Base-by-base conservation (phyloP, 2,329 filamentous ascomycete species). In the Ophiostoma sp. region DNA sequence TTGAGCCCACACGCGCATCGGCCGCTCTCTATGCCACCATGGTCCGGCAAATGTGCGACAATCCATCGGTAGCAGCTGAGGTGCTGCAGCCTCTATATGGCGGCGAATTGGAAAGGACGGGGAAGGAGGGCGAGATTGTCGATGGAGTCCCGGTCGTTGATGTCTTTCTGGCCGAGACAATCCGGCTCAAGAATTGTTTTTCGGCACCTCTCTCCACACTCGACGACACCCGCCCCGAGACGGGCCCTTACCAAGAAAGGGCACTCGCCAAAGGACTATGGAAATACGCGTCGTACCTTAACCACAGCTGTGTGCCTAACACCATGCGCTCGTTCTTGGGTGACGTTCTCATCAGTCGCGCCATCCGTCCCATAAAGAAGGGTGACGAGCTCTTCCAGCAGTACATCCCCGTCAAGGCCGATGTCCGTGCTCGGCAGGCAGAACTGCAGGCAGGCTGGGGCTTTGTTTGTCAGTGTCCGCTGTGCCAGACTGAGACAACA, bases 121-220 rank as follows among this genome's bases (percentile, higher is more conserved):
- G 80, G 0, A 64, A 74, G 0, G 82, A 84, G 69, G 79, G 79
- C 0, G 76, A 77, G 1, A 64, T 81, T 0, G 78, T 82, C 1
- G 81, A 82, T 64, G 82, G 80, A 22, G 77, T 77, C 15, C 79
- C 79, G 0, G 78, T 83, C 5, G 76, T 84, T 6, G 83, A 84
- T 72, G 78, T 81, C 0, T 84, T 83, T 73, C 76, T 83, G 5
- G 78, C 82, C 71, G 82, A 84, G 77, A 79, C 79, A 7, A 81
- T 84, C 69, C 81, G 82, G n/a, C 78, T 80, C 63, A 83, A 81
- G 76, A 84, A 83, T 72, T 84, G 82, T 77, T 82, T 82, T 78
- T 80, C 79, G 72, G 76, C 78, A 25, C 80, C 81, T 1, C 76
- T 79, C n/a, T 78, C 80, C 2, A 81, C 80, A 5, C 64, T 78